Evolutionary conservation across 164 flowering plant species (phyloP).

Genomic region (Amborella trichopoda): DNA sequence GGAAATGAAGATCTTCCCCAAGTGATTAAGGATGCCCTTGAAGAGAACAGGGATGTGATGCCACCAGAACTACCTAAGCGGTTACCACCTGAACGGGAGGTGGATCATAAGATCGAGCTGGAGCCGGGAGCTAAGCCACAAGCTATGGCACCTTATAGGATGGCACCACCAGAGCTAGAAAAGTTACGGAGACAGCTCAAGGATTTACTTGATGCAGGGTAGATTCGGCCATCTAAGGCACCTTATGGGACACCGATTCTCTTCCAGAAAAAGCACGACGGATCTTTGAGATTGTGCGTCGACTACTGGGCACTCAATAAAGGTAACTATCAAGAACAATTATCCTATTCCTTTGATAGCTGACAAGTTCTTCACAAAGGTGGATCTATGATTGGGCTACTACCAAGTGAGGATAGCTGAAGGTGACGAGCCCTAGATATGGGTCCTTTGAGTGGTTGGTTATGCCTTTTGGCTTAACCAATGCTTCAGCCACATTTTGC

Average conservation of each 20-base stretch:
- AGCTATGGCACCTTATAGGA: background rate
- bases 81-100: background rate
- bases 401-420: background rate
- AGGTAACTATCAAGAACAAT: conserved; percentile 1
- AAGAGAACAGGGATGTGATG: background rate
- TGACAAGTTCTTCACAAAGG: background rate
- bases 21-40: background rate
- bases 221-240: background rate
- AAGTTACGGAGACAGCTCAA: background rate
- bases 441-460: background rate
- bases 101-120: conserved; percentile 1
- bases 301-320: too few relatives aligned
- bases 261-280: background rate
- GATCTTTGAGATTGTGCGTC: background rate
- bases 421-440: background rate
- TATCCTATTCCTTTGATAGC: background rate
- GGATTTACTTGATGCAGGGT: background rate
- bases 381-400: background rate
- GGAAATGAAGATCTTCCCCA: too few relatives aligned
- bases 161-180: background rate
- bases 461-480: too few relatives aligned
- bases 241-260: too few relatives aligned
- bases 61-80: background rate
- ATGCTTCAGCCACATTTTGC: too few relatives aligned
- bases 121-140: background rate